Evolutionary conservation across 768 basidiomycete species (phyloP).

Genomic region (Trametes coccinea): DNA sequence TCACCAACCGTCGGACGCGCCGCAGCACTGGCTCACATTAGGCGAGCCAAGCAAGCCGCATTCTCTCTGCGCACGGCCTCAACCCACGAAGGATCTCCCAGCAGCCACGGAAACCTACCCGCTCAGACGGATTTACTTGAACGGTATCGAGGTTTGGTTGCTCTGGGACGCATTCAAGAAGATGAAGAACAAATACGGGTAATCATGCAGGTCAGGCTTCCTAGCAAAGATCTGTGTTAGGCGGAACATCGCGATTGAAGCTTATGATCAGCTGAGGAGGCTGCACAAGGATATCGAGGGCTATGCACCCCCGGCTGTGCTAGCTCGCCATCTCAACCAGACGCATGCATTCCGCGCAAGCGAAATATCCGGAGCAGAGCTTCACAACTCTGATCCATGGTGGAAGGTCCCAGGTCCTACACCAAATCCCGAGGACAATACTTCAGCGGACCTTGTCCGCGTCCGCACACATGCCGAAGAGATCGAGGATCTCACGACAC

Average conservation of each 20-base stretch:
- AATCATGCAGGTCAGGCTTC: constrained; percentile 47
- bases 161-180: constrained; percentile 46
- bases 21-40: not conserved
- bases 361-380: not conserved
- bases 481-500: constrained; percentile 49
- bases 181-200: constrained; percentile 56
- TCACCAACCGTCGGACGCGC: not conserved
- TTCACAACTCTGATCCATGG: constrained; percentile 33
- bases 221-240: no score
- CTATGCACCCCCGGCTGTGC: constrained; percentile 50
- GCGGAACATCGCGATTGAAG: no score
- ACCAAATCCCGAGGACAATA: constrained; percentile 19
- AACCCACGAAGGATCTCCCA: not conserved
- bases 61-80: not conserved
- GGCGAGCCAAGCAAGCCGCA: not conserved
- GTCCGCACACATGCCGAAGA: constrained; percentile 52
- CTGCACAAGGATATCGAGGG: constrained; percentile 47
- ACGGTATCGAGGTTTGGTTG: constrained; percentile 47
- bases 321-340: constrained; percentile 32
- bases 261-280: constrained; percentile 43
- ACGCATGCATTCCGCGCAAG: not conserved
- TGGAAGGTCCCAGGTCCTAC: constrained; percentile 30
- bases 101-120: not conserved
- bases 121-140: constrained; percentile 44
- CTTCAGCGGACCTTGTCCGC: constrained; percentile 37